These are phyloP conservation scores for Penicillium sp. DNA, from an alignment of 2,329 filamentous ascomycete species.

Conservation along the genomic window DNA sequence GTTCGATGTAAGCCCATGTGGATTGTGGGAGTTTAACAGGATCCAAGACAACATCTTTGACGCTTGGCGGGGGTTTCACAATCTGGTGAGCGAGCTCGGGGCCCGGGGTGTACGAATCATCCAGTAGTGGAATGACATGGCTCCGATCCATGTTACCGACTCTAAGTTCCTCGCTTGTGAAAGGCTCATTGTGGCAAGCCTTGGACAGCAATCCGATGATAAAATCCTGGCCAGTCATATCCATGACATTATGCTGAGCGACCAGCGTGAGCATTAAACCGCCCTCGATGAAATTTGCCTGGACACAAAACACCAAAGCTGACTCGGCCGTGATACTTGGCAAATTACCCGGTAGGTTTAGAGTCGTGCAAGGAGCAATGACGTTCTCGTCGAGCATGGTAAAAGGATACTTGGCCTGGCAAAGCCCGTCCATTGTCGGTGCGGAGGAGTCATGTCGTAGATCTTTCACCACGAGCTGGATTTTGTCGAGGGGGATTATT, in stretches of 20 bases:
- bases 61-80: conserved; percentile 19
- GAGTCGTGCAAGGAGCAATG: conserved; percentile 41
- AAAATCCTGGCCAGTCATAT: conserved; percentile 50
- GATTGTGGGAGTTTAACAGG: not conserved
- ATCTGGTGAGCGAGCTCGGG: conserved; percentile 41
- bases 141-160: conserved; percentile 44
- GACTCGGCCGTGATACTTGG: conserved; percentile 21
- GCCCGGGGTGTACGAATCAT: conserved; percentile 35
- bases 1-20: conserved; percentile 14
- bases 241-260: conserved; percentile 51
- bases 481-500: conserved; percentile 36
- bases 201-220: conserved; percentile 49
- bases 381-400: conserved; percentile 49
- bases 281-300: conserved; percentile 50
- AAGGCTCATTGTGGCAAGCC: conserved; percentile 45
- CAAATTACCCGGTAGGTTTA: conserved; percentile 32
- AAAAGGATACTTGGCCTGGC: conserved; percentile 44
- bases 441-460: conserved; percentile 35
- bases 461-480: conserved; percentile 47
- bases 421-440: conserved; percentile 42
- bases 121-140: conserved; percentile 42
- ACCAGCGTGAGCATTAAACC: conserved; percentile 52
- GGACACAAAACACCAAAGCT: conserved; percentile 47
- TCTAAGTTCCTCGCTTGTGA: conserved; percentile 46
- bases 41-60: not conserved